phyloP scores from a whole-genome alignment of 1,284 basidiomycete species.

The Chalciporus sp. region DNA sequence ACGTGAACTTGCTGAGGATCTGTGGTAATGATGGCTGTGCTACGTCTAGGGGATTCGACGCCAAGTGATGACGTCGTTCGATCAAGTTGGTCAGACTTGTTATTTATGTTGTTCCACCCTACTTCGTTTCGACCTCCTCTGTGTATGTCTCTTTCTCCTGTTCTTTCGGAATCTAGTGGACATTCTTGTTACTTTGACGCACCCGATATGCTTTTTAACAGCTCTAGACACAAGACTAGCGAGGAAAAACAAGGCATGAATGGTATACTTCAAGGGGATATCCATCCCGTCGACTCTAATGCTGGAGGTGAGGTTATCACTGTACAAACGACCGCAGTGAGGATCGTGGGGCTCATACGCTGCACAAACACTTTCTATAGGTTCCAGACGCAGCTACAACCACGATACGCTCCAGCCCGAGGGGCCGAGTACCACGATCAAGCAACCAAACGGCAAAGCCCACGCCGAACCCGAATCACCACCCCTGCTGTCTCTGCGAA shows the following conservation, averaged over 20 bases:
- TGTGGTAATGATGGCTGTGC: conserved; percentile 17
- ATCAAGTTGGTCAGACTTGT: conserved; percentile 6
- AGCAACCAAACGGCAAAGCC: not conserved
- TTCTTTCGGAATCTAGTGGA: conserved; percentile 22
- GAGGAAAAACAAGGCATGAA: not conserved
- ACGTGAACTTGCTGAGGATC: conserved; percentile 28
- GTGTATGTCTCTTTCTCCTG: conserved; percentile 20
- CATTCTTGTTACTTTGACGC: conserved; percentile 33
- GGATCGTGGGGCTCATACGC: not conserved
- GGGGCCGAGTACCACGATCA: not conserved
- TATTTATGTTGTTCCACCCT: conserved; percentile 26
- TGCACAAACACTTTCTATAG: conserved; percentile 2
- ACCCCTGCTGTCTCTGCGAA: conserved; percentile 30
- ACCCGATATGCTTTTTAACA: conserved; percentile 18
- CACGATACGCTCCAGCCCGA: not conserved
- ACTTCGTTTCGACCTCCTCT: not conserved
- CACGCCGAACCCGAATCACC: conserved; percentile 3
- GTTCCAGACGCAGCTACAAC: not conserved
- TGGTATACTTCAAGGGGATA: not conserved
- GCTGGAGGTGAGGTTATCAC: conserved; percentile 2
- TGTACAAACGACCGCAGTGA: not conserved
- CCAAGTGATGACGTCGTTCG: conserved; percentile 24
- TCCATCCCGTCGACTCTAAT: not conserved
- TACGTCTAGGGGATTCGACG: conserved; percentile 14
- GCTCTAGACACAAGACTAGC: not conserved